Evolutionary conservation across 148 eudicot genomes (phyloP).

Genomic region (Cornus florida): DNA sequence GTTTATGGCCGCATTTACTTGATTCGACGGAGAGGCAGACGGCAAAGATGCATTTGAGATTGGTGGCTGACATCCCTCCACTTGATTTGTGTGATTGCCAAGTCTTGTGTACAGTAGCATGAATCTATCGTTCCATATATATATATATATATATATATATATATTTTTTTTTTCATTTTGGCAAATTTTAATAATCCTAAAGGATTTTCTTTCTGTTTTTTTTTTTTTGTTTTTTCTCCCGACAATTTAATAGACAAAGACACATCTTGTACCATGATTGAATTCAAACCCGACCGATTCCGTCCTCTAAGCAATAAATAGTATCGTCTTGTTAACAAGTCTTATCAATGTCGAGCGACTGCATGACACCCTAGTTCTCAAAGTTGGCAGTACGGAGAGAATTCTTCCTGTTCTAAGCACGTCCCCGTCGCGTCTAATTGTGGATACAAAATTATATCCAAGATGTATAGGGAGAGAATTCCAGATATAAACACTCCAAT

Average conservation of each 20-base stretch:
- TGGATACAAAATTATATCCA: no score
- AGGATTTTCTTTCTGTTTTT: no score
- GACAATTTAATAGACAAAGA: neutral
- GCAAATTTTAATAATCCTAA: constrained; percentile 1
- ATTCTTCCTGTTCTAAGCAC: no score
- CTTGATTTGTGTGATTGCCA: neutral
- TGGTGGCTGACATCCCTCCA: neutral
- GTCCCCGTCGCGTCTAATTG: no score
- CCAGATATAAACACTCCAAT: no score
- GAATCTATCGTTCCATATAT: constrained; percentile 3
- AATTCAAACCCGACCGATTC: neutral
- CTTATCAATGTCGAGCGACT: no score
- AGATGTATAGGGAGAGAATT: no score
- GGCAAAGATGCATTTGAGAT: constrained; percentile 37
- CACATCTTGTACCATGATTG: neutral
- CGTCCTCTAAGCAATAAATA: neutral
- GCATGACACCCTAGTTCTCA: no score
- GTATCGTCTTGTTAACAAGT: no score
- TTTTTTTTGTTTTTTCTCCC: no score
- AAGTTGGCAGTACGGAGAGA: no score
- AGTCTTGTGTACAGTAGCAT: neutral
- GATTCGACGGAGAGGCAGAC: constrained; percentile 49
- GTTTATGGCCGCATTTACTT: constrained; percentile 89
- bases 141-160: no score
- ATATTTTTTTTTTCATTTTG: neutral